Base-by-base conservation (phyloP, 768 basidiomycete species). In the Amanita polypyramis region DNA sequence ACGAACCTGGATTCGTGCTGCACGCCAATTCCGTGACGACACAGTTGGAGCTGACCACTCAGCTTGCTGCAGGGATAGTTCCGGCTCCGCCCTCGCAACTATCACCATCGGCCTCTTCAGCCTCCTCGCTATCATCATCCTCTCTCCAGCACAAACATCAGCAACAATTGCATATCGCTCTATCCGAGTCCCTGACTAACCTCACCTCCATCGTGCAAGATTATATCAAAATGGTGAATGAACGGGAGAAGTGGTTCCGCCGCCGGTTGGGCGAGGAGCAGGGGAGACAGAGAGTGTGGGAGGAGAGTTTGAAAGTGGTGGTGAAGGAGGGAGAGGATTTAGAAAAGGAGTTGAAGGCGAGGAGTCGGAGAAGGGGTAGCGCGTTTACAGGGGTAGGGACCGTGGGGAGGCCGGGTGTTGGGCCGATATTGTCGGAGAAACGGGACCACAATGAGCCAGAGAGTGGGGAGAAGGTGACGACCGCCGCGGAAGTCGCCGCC, bases 271-370 rank as follows among this genome's bases (percentile, higher is more conserved):
- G 74, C 53, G 74, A 76, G 20, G 86, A 91, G 58, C 69, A 73
- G 41, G 69, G 74, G 54, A 70, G 80, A 20, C 79, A 81, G 57
- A 67, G 59, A 9, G 69, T 92, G 21, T 97, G 94, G 94, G 93
- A 95, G 64, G 84, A 91, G 65, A 94, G 87, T 61, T 63, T 97
- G 58, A 79, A 83, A 47, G 77, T 79, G 1, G 91, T 94, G 6
- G 92, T 93, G 1, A 72, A 75, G 48, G 89, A 95, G 61, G 91
- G 92, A 12, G 89, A 90, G 57, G 73, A 70, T 8, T 72, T 94
- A 17, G 94, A 98, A 67, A 66, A 67, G 49, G 90, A 95, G 63
- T 70, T 98, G 48, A 72, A 79, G 51, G 70, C 66, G 52, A 65
- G 79, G 45, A 77, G 76, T 46, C 60, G 77, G 55, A 76, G 66